phyloP scores from a whole-genome alignment of 2,329 filamentous ascomycete species.

The Lecanicillium sp. region DNA sequence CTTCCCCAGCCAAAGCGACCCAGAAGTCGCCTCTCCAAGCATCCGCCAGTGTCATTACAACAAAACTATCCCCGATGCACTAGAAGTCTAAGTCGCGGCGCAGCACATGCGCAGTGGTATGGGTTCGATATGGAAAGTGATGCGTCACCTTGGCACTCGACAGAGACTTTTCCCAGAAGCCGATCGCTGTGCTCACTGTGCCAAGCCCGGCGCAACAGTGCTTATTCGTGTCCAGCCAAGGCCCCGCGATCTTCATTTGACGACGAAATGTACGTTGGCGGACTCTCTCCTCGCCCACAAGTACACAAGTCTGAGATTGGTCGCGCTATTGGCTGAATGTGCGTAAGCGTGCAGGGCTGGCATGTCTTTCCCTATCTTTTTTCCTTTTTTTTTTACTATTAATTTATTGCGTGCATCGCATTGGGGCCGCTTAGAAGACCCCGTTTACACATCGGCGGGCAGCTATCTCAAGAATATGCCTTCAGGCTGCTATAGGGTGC shows the following conservation, averaged over 20 bases:
- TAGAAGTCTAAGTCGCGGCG: constrained; percentile 34
- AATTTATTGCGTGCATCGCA: no score
- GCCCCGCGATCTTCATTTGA: constrained; percentile 36
- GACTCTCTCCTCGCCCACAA: constrained; percentile 40
- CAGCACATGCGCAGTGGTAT: constrained; percentile 26
- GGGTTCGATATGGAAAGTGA: constrained; percentile 24
- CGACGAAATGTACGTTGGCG: constrained; percentile 35
- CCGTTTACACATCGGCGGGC: no score
- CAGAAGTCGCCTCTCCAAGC: constrained; percentile 45
- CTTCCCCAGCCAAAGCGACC: constrained; percentile 43
- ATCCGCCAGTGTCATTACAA: constrained; percentile 25
- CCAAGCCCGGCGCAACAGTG: constrained; percentile 11
- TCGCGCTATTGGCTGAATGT: constrained; percentile 43
- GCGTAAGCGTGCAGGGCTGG: no score
- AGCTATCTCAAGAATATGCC: no score
- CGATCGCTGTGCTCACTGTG: constrained; percentile 6
- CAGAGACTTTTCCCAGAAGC: constrained; percentile 18
- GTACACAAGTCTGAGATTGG: constrained; percentile 42
- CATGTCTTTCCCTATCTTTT: no score
- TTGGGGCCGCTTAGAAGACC: no score
- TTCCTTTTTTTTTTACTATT: constrained; percentile 4
- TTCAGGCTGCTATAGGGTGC: no score
- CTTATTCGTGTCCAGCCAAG: constrained; percentile 33
- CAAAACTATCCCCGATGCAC: constrained; percentile 33
- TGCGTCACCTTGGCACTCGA: constrained; percentile 22